phyloP scores from a whole-genome alignment of 768 basidiomycete genomes.

The Leccinum imitatum region DNA sequence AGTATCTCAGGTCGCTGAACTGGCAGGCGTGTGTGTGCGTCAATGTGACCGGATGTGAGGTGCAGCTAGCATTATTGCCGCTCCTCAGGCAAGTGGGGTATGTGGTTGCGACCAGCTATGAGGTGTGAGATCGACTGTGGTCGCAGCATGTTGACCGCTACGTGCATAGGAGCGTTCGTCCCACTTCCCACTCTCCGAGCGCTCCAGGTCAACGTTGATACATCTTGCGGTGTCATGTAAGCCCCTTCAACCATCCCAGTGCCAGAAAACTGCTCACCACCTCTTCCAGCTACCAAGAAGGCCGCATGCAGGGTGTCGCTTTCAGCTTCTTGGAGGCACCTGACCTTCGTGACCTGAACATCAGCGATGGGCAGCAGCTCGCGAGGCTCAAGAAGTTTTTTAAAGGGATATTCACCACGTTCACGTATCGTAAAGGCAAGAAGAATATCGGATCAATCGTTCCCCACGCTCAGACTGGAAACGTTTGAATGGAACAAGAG shows the following conservation, averaged over 20 bases:
- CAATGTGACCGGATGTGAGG: no score
- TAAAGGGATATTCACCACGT: slow-evolving; percentile 35
- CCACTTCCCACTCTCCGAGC: slow-evolving; percentile 33
- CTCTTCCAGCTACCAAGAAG: slow-evolving; percentile 27
- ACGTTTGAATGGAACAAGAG: slow-evolving; percentile 39
- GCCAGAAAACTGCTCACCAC: background rate
- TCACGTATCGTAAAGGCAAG: slow-evolving; percentile 21
- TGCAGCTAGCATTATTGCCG: no score
- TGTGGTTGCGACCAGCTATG: no score
- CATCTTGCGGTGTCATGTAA: slow-evolving; percentile 46
- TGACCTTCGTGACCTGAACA: slow-evolving; percentile 31
- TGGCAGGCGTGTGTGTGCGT: no score
- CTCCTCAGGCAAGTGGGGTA: no score
- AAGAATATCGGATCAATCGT: slow-evolving; percentile 42
- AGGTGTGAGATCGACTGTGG: no score
- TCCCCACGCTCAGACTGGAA: slow-evolving; percentile 36
- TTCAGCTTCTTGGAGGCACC: slow-evolving; percentile 27
- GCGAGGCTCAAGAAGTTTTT: slow-evolving; percentile 40
- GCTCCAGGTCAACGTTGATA: slow-evolving; percentile 49
- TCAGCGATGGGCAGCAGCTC: slow-evolving; percentile 28
- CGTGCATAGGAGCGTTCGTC: slow-evolving; percentile 42
- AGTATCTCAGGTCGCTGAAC: no score
- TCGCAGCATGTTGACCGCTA: background rate
- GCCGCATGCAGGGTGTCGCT: slow-evolving; percentile 30
- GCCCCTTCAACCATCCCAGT: background rate